Percentiles rank a stretch among this genome's conserved stretches.
phyloP scores from a whole-genome alignment of 306 rosid genomes.

The Cicer judaicum region DNA sequence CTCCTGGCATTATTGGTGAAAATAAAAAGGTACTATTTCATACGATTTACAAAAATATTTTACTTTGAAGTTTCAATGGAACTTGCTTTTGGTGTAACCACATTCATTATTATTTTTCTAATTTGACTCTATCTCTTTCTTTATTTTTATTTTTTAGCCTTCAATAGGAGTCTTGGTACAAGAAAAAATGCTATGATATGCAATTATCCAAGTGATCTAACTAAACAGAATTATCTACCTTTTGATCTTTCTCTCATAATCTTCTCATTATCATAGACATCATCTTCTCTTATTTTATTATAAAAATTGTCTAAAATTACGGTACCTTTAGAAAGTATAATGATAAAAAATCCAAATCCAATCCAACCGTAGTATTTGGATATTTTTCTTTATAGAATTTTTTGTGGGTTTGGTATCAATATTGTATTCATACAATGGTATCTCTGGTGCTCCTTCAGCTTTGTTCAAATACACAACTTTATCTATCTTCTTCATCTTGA shows the following conservation, averaged over 20 bases:
- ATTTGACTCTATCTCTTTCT: not conserved
- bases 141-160: not conserved
- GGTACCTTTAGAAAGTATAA: too few relatives aligned
- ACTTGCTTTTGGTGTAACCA: too few relatives aligned
- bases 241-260: too few relatives aligned
- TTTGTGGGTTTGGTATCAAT: not conserved
- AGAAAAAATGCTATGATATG: not conserved
- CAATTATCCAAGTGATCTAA: not conserved
- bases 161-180: not conserved
- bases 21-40: not conserved
- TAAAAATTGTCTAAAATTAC: too few relatives aligned
- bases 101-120: too few relatives aligned
- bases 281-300: too few relatives aligned
- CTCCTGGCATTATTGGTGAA: not conserved
- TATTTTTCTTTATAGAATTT: not conserved
- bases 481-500: not conserved
- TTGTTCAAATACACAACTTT: slow-evolving; percentile 6
- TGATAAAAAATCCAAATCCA: too few relatives aligned
- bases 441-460: not conserved
- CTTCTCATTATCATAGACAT: too few relatives aligned
- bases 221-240: not conserved
- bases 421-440: not conserved
- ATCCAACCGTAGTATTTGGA: not conserved
- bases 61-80: not conserved
- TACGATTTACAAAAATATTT: not conserved